Evolutionary conservation across 2,329 filamentous ascomycete species (phyloP).

Genomic region (Talaromyces albobiverticillius): DNA sequence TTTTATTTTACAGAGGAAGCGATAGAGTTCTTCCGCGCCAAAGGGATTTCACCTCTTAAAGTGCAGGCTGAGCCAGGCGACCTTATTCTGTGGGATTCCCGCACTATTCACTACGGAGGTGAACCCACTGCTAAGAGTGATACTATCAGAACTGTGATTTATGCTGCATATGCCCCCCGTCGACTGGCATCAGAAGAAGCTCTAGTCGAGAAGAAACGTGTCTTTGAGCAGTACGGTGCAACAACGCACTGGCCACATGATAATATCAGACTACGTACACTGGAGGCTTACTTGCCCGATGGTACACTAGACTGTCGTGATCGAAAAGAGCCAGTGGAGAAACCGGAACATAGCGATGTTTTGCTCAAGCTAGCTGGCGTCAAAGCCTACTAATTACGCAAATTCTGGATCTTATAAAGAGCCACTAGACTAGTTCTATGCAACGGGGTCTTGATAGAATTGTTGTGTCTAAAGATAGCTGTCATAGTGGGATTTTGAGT

Average conservation of each 20-base stretch:
- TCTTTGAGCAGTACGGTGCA: slow-evolving; percentile 17
- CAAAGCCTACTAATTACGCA: not conserved
- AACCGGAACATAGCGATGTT: not conserved
- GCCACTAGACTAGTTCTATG: too few relatives aligned
- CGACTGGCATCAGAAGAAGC: not conserved
- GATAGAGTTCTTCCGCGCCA: not conserved
- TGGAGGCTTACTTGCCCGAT: slow-evolving; percentile 12
- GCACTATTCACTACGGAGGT: slow-evolving; percentile 34
- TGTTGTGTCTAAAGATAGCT: too few relatives aligned
- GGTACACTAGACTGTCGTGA: slow-evolving; percentile 3
- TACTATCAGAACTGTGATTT: slow-evolving; percentile 20
- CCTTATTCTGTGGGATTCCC: slow-evolving; percentile 43
- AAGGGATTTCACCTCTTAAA: slow-evolving; percentile 23
- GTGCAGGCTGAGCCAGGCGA: slow-evolving; percentile 39
- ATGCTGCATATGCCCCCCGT: slow-evolving; percentile 21
- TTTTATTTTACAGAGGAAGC: not conserved
- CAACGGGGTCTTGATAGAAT: too few relatives aligned
- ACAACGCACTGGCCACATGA: slow-evolving; percentile 21
- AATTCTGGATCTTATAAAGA: too few relatives aligned
- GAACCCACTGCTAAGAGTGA: slow-evolving; percentile 9
- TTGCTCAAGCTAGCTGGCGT: not conserved
- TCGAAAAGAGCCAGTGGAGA: not conserved
- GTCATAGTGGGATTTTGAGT: too few relatives aligned
- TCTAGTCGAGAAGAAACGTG: slow-evolving; percentile 14
- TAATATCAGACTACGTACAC: slow-evolving; percentile 17